phyloP scores from a whole-genome alignment of 2,329 filamentous ascomycete genomes.

The Pseudomassariella vexata region DNA sequence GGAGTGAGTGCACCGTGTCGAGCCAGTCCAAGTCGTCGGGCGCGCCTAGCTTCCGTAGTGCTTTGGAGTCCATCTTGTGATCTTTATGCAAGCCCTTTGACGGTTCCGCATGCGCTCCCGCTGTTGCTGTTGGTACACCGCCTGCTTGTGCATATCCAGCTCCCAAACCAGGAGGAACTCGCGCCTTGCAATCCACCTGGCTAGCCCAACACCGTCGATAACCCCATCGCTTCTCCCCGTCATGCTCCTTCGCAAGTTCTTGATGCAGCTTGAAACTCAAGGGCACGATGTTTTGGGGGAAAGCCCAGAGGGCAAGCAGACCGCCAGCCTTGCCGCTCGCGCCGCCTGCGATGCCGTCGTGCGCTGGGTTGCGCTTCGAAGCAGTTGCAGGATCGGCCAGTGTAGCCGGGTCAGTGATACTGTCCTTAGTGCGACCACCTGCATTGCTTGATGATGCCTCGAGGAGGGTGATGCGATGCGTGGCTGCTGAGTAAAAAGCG shows the following conservation, averaged over 20 bases:
- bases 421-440: conserved; percentile 26
- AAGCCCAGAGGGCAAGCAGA: conserved; percentile 68
- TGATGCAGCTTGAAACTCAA: conserved; percentile 66
- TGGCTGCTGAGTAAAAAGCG: conserved; percentile 57
- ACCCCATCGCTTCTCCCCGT: conserved; percentile 63
- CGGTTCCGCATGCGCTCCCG: conserved; percentile 3
- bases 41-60: conserved; percentile 19
- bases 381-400: conserved; percentile 19
- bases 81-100: conserved; percentile 23
- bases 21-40: conserved; percentile 68
- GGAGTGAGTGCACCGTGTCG: conserved; percentile 42
- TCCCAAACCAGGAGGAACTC: conserved; percentile 18
- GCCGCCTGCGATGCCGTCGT: conserved; percentile 58
- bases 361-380: conserved; percentile 22
- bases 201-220: conserved; percentile 45
- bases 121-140: background rate
- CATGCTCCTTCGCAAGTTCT: conserved; percentile 63
- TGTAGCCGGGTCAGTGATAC: conserved; percentile 23
- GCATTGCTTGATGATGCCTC: conserved; percentile 53
- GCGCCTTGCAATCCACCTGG: conserved; percentile 24
- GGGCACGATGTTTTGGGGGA: conserved; percentile 64
- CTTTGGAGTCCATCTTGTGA: conserved; percentile 20
- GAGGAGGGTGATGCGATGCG: conserved; percentile 64
- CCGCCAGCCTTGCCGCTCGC: conserved; percentile 76
- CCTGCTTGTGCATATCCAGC: too few relatives aligned